A percentile compares a stretch with the other conserved stretches of the same genome.
Evolutionary conservation across 768 basidiomycete genomes (phyloP).

Genomic region (Pholiota molesta): DNA sequence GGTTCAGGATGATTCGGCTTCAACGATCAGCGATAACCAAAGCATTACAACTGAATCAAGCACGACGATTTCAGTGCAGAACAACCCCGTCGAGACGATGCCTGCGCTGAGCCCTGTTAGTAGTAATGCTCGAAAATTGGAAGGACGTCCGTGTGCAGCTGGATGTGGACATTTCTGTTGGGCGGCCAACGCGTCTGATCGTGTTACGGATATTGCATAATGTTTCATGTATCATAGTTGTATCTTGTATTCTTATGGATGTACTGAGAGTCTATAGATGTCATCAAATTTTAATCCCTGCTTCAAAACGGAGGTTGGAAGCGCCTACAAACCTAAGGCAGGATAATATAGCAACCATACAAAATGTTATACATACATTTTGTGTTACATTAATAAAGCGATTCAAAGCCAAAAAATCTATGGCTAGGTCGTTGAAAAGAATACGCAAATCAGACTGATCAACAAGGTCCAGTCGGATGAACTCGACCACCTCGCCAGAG

Average conservation of each 20-base stretch:
- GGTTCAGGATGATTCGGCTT: conserved; percentile 28
- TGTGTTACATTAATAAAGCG: no score
- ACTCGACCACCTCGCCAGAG: no score
- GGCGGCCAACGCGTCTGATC: conserved; percentile 40
- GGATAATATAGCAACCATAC: no score
- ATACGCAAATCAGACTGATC: no score
- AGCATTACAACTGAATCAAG: not conserved
- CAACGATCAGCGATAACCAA: not conserved
- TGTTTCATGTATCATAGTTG: no score
- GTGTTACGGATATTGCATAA: not conserved
- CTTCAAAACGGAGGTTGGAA: no score
- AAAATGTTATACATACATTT: no score
- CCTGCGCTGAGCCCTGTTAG: conserved; percentile 17
- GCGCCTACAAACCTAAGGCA: no score
- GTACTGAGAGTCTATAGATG: not conserved
- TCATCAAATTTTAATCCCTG: not conserved
- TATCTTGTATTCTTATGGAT: no score
- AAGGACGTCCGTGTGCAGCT: conserved; percentile 72
- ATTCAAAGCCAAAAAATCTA: no score
- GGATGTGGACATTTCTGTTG: conserved; percentile 87
- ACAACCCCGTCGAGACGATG: conserved; percentile 23
- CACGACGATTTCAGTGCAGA: conserved; percentile 13
- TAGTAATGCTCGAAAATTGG: conserved; percentile 28
- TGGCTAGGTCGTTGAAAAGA: no score
- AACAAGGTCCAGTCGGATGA: no score